Base-by-base conservation (phyloP, 2,329 filamentous ascomycete species). In the Fusarium sp. region DNA sequence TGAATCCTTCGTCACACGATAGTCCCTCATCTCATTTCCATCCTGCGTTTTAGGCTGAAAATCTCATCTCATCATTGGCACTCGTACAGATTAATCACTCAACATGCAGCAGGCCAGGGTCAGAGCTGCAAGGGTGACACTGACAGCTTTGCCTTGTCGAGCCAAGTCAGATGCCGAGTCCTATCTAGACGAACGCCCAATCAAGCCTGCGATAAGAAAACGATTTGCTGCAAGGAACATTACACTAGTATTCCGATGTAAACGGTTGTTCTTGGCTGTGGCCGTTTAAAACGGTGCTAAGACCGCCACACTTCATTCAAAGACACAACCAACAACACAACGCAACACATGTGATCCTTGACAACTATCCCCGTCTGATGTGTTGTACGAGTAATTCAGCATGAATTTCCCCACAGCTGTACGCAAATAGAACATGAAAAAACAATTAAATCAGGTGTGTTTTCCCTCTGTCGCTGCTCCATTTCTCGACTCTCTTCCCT, bases 221-320 rank as follows among this genome's bases (percentile, higher is more conserved):
- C 31, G 33, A 54, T 68, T 31, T 58, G 11, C 59, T 68, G 59
- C 64, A 67, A 52, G 64, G 64, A 61, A 65, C 31, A 59, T 39
- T 46, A 11, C 23, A 23, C n/a, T n/a, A 25, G 11, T n/a, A 17
- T 43, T 39, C 36, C 25, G 21, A 51, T 35, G 13, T 20, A 61
- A 63, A 63, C 58, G 51, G 59, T 58, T 49, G 8, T 18, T 11
- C 29, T 31, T 31, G 11, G 11, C 60, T 45, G 51, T 31, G 11
- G 11, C 60, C 51, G 51, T 63, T 21, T 25, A 45, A 55, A 60
- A 65, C 64, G 43, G 64, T 50, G 1, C 1, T 5, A 23, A 27
- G 33, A 35, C 23, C 23, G 5, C 20, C n/a, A n/a, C n/a, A n/a
- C 13, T 11, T 29, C 5, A 5, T 47, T 55, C 15, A 10, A 35